These are phyloP conservation scores for Avena insularis DNA, from an alignment of 176 grass and related monocot species.

Conservation along the genomic window DNA sequence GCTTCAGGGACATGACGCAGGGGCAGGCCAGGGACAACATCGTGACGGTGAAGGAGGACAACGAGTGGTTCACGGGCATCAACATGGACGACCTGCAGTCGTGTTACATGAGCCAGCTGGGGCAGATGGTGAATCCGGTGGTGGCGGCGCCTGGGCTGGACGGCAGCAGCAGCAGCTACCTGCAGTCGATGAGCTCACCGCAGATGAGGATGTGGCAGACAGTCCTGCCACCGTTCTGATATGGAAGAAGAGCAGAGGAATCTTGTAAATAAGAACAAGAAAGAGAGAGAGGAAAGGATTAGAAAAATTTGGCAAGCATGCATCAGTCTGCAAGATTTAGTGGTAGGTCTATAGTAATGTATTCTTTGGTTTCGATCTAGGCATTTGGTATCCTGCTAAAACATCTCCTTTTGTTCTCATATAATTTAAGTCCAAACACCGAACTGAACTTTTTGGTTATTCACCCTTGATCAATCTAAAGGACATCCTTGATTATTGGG, in stretches of 20 bases:
- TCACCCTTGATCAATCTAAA: constrained; percentile 17
- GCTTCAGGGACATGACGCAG: constrained; percentile 41
- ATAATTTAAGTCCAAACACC: not conserved
- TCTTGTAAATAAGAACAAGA: constrained; percentile 54
- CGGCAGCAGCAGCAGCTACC: constrained; percentile 37
- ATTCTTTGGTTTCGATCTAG: constrained; percentile 60
- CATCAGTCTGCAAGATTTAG: constrained; percentile 42
- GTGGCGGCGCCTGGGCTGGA: constrained; percentile 37
- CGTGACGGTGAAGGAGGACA: constrained; percentile 62
- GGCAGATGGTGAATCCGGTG: constrained; percentile 39
- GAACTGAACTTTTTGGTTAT: constrained; percentile 13
- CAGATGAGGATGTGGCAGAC: constrained; percentile 63
- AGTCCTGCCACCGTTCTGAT: constrained; percentile 65
- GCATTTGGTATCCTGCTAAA: constrained; percentile 16
- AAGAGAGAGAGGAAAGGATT: not conserved
- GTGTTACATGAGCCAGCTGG: constrained; percentile 42
- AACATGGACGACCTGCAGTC: constrained; percentile 63
- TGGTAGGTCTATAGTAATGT: constrained; percentile 28
- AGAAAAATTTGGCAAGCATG: constrained; percentile 6
- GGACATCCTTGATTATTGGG: not conserved
- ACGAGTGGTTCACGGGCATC: constrained; percentile 56
- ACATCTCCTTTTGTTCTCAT: constrained; percentile 23
- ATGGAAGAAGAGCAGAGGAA: constrained; percentile 9
- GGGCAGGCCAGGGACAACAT: constrained; percentile 9
- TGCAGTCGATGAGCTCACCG: constrained; percentile 47